Base-by-base conservation (phyloP, 306 rosid genomes). In the Medicago lupulina region DNA sequence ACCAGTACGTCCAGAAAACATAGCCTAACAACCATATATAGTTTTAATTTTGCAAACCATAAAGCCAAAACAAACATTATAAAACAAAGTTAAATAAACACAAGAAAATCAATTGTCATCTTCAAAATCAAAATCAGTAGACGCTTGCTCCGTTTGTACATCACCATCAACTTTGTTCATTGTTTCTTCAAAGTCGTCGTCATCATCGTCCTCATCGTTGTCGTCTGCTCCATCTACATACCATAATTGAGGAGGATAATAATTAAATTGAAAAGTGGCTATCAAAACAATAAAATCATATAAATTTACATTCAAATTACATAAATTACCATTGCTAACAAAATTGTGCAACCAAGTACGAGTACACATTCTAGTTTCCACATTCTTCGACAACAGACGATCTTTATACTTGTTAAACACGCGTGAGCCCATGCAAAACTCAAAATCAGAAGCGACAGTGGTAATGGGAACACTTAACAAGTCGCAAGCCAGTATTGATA, bases 371-470 rank as follows among this genome's bases (percentile, higher is more conserved):
- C 23, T 3, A n/a, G 7, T 44, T 36, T 71, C 46, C 5, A 53
- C 12, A 50, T 17, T 71, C 4, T 5, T 1, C 13, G 34, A 19
- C 64, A 71, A 11, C 16, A 10, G 3, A 4, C 2, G 16, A 31
- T 36, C 58, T 14, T 8, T 34, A 51, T 70, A 70, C 17, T 70
- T 50, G 11, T 70, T 47, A 50, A 70, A 19, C 10, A 70, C 59
- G 3, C 17, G 9, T 8, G 47, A 50, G 18, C 61, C 58, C 51
- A 23, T 23, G 73, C 51, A 44, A 46, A 68, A 68, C 2, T 51
- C 55, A 46, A 17, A 46, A n/a, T 31, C 50, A 1, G 47, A 70
- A 2, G 41, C 12, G 0, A 51, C 49, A 0, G 75, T 17, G 43
- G 64, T 70, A 6, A 51, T 34, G 5, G 49, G 63, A 70, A 70